Base-by-base conservation (phyloP, 2,329 filamentous ascomycete genomes). In the Neurospora sp. region DNA sequence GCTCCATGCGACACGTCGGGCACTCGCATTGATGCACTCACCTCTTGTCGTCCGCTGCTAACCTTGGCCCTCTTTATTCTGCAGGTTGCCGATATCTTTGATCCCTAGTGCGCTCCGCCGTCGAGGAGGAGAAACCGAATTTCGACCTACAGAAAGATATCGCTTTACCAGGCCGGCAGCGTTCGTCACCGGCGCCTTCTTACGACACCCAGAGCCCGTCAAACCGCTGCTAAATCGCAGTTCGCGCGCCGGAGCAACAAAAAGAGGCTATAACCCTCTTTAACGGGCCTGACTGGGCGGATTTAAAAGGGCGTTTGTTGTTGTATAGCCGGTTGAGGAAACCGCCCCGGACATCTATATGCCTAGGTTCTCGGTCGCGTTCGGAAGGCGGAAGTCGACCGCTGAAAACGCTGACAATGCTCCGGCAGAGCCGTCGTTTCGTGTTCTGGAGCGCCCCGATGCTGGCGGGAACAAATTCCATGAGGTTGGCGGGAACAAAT, bases 281-380 rank as follows among this genome's bases (percentile, higher is more conserved):
- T 28, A 39, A 39, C 17, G 33, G 3, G 33, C 66, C 17, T 37
- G 38, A 66, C n/a, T 66, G 52, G 23, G 52, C 52, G 52, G 52
- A 33, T 33, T 17, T 17, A 33, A 62, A 62, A 62, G 6, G 52
- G 28, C 15, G 28, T 62, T 33, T 62, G 23, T 33, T 41, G 40
- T 41, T 28, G 36, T 33, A 10, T 67, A 66, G 65, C 40, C 66
- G 66, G 66, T 43, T 65, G 66, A 70, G 33, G 28, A 23, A 68
- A 38, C 66, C 69, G 37, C 70, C 66, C 71, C 72, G 69, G 52
- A 68, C 72, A 77, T 80, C 81, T 83, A 83, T 79, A 89, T 89
- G 87, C 85, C 85, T 86, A 87, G 85, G 81, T 88, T 89, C 79
- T 84, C 85, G 72, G 84, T 85, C 77, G 81, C 83, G 72, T 88